A percentile compares a stretch with the other conserved stretches of the same genome.
These are phyloP conservation scores for Trematosphaeria pertusa DNA, from an alignment of 2,329 filamentous ascomycete genomes.

Conservation along the genomic window DNA sequence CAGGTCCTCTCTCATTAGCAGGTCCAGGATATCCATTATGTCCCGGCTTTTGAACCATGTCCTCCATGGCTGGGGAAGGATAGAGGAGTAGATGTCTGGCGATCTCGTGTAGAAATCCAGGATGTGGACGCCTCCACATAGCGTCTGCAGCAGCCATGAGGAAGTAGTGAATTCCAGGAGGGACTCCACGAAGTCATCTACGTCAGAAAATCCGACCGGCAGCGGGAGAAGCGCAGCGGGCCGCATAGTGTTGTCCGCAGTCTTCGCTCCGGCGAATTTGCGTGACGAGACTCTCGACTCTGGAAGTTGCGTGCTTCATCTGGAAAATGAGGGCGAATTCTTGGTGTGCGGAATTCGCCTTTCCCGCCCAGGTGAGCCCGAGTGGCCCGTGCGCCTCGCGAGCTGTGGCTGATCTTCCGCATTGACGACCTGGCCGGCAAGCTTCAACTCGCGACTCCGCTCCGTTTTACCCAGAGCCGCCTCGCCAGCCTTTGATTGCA, in stretches of 20 bases:
- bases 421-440: slow-evolving; percentile 2
- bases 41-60: slow-evolving; percentile 74
- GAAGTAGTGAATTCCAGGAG: slow-evolving; percentile 78
- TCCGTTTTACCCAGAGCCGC: slow-evolving; percentile 12
- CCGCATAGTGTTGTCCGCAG: slow-evolving; percentile 49
- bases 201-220: slow-evolving; percentile 70
- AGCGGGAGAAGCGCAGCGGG: slow-evolving; percentile 69
- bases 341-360: too few species aligned
- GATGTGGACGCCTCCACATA: slow-evolving; percentile 98
- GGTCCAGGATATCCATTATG: slow-evolving; percentile 77
- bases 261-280: slow-evolving; percentile 3
- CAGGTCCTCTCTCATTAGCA: slow-evolving; percentile 81
- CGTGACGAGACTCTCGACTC: not conserved
- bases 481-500: slow-evolving; percentile 9
- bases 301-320: not conserved
- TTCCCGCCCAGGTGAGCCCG: too few species aligned
- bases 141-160: slow-evolving; percentile 78
- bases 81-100: slow-evolving; percentile 79
- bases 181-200: slow-evolving; percentile 79
- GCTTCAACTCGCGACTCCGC: slow-evolving; percentile 1
- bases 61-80: slow-evolving; percentile 83
- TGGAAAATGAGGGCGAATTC: slow-evolving; percentile 14
- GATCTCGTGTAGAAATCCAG: slow-evolving; percentile 92
- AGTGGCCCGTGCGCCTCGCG: slow-evolving; percentile 19
- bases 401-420: slow-evolving; percentile 5